Evolutionary conservation across 2,329 filamentous ascomycete genomes (phyloP), one percentile per base, ranked within the genome.

Genomic region (Arthrobotrys iridis): DNA sequence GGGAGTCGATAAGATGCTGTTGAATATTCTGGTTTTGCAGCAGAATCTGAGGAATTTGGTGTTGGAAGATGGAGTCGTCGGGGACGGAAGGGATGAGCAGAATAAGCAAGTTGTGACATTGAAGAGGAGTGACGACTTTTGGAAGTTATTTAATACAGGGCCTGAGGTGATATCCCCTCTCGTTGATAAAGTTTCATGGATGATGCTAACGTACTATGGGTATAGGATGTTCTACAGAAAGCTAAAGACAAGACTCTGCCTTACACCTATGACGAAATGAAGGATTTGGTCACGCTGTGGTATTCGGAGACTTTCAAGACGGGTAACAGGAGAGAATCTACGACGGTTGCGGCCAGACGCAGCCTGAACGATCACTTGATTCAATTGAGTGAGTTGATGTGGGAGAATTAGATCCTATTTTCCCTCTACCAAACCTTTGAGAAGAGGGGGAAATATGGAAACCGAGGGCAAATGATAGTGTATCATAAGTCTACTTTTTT

Each of bases 21-120:
- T 98, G 80, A 97, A 99, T 81, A 93, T 97, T 55, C 86, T 97
- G 22, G 95, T 99, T 41, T 85, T 99, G 59, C 94, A 98, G 83
- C 95, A 99, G 81, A 97, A 97, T 80, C 88, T 99, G 65, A 97
- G 97, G 84, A 96, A 96, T 78, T 90, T 99, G 62, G 87, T 87
- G 6, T 89, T 91, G 2, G 86, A 87, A 67, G 84, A 94, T 26
- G 74, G 77, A 55, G 65, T 82, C 77, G 78, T 79, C 0, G 78
- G 78, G 8, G 79, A 68, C 78, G 79, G 79, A 1, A 80, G 57
- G 15, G 50, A 45, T n/a, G 40, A 30, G n/a, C 26, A 52, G 46
- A 50, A 75, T 11, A 48, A 58, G 26, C 18, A 65, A 13, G 50
- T 71, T 1, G 72, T 76, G n/a, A 68, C 64, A 6, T 62, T 76